Evolutionary conservation across 2,329 filamentous ascomycete species (phyloP).

Genomic region (Ceratocystis cacaofunesta): DNA sequence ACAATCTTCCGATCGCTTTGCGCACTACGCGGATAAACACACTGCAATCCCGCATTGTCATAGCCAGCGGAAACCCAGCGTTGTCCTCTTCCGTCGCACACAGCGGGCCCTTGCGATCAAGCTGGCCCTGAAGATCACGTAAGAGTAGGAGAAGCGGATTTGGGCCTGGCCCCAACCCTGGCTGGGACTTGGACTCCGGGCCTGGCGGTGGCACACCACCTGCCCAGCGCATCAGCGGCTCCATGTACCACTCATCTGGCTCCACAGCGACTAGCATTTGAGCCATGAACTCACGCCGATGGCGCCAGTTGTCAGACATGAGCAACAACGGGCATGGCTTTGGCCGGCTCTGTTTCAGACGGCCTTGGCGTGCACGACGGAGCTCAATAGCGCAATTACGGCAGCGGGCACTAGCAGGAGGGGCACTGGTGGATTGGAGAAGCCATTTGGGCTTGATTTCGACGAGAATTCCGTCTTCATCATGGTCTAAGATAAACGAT

Average conservation of each 20-base stretch:
- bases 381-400: slow-evolving; percentile 53
- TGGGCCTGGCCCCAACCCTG: slow-evolving; percentile 4
- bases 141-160: slow-evolving; percentile 26
- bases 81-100: slow-evolving; percentile 27
- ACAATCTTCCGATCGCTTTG: no score
- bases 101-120: slow-evolving; percentile 33
- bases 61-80: slow-evolving; percentile 48
- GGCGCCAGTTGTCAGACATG: slow-evolving; percentile 24
- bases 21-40: slow-evolving; percentile 47
- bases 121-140: slow-evolving; percentile 27
- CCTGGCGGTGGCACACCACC: slow-evolving; percentile 6
- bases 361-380: slow-evolving; percentile 25
- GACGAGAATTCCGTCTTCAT: slow-evolving; percentile 30
- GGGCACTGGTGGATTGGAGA: slow-evolving; percentile 58
- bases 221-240: slow-evolving; percentile 16
- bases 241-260: slow-evolving; percentile 17
- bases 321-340: slow-evolving; percentile 45
- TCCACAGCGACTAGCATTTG: slow-evolving; percentile 20
- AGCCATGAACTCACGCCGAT: slow-evolving; percentile 26
- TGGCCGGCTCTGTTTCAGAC: slow-evolving; percentile 30
- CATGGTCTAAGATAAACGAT: slow-evolving; percentile 20
- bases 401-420: slow-evolving; percentile 46
- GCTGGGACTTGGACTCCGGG: background rate
- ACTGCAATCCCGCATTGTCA: slow-evolving; percentile 70
- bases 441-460: slow-evolving; percentile 85